phyloP scores from a whole-genome alignment of 768 basidiomycete genomes.

The Naganishia kalamii region DNA sequence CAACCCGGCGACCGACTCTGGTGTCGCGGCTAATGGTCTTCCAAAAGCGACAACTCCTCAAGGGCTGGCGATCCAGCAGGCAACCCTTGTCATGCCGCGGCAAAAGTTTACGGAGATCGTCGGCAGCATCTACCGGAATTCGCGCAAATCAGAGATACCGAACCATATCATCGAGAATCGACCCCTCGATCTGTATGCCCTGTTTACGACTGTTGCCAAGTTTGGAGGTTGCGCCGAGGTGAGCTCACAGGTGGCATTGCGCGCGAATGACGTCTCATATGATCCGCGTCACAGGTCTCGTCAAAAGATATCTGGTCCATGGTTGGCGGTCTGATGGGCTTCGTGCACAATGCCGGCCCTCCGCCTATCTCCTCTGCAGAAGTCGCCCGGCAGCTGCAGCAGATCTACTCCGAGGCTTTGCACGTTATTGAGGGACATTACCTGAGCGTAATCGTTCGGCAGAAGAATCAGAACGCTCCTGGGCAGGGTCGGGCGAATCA shows the following conservation, averaged over 20 bases:
- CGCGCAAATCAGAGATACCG: background rate
- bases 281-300: background rate
- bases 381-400: slow-evolving; percentile 16
- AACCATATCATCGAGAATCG: slow-evolving; percentile 14
- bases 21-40: background rate
- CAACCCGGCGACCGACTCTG: background rate
- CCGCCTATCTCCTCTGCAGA: slow-evolving; percentile 20
- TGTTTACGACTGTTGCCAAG: slow-evolving; percentile 18
- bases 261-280: background rate
- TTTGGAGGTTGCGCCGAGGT: slow-evolving; percentile 20
- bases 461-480: background rate
- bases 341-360: slow-evolving; percentile 10
- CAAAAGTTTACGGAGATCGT: slow-evolving; percentile 5
- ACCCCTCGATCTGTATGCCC: slow-evolving; percentile 10
- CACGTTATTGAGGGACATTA: background rate
- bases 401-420: slow-evolving; percentile 14
- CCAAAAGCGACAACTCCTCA: background rate
- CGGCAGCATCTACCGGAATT: slow-evolving; percentile 7
- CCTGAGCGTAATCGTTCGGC: slow-evolving; percentile 8
- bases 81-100: slow-evolving; percentile 4
- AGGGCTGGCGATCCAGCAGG: slow-evolving; percentile 1
- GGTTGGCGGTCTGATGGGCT: slow-evolving; percentile 19
- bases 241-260: background rate
- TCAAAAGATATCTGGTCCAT: slow-evolving; percentile 23
- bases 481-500: background rate